Evolutionary conservation across 2,329 filamentous ascomycete genomes (phyloP), one percentile per base, ranked within the genome.

Genomic region (Lachnellula subtilissima): DNA sequence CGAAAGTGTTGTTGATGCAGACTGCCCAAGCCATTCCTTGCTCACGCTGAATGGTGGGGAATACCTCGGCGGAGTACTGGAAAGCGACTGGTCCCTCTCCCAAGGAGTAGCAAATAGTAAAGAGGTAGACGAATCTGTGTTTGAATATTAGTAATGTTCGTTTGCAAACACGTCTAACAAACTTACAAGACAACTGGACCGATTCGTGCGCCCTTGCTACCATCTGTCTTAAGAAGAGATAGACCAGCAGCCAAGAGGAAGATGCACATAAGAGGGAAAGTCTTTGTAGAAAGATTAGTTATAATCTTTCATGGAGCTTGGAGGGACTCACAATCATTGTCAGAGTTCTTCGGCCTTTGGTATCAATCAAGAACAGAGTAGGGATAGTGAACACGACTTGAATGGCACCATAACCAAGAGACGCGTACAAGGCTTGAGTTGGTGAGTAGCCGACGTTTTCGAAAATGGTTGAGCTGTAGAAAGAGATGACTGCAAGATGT

Each of bases 341-440:
- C 17, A 88, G 73, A 60, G 84, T 84, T 19, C 85, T 77, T 3
- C 86, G 79, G 6, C 85, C 86, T 56, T 85, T 87, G 0, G 80
- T 86, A 65, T 89, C 85, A 60, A 88, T 88, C 5, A 83, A 86
- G 67, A 82, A 85, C 48, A 87, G 72, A 3, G 83, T 83, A 0
- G 82, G 82, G 12, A 85, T 73, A 0, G 84, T 83, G 59, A 86
- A 86, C 37, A 87, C 67, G 72, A 81, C 87, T 66, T 87, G 87
- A 65, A 87, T 78, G 50, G 85, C 72, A 2, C 85, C 85, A 50
- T 82, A 86, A 0, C 84, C 84, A 57, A 87, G 77, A 0, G 83
- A 86, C 0, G 82, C 82, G 5, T 77, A 71, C 2, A 88, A 74
- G 1, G 85, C 82, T 5, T 70, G 69, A 4, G 78, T 74, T 25